phyloP scores from a whole-genome alignment of 805 yeast species.

The Barnettozyma wickerhamii region DNA sequence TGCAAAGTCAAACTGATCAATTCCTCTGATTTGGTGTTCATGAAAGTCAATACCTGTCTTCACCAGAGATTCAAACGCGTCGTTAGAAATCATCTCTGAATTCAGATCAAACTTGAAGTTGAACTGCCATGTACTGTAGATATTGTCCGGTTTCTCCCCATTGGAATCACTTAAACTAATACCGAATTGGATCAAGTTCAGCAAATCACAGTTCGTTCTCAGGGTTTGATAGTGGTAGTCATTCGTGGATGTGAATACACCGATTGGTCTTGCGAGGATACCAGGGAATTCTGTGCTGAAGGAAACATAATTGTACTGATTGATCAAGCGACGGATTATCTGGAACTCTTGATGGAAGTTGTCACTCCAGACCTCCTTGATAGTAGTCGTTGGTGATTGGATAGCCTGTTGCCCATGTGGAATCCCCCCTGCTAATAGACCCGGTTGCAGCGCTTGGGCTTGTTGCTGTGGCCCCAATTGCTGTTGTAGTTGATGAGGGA shows the following conservation, averaged over 20 bases:
- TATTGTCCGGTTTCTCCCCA: constrained; percentile 65
- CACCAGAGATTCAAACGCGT: constrained; percentile 71
- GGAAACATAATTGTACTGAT: constrained; percentile 54
- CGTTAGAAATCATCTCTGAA: constrained; percentile 82
- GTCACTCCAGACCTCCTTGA: constrained; percentile 71
- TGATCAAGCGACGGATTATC: constrained; percentile 53
- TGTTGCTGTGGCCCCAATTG: constrained; percentile 18
- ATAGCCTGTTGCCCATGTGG: constrained; percentile 10
- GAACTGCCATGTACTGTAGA: constrained; percentile 91
- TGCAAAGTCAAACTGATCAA: constrained; percentile 75
- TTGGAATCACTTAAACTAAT: constrained; percentile 64
- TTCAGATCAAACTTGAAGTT: constrained; percentile 79
- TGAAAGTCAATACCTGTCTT: constrained; percentile 83
- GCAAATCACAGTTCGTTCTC: constrained; percentile 83
- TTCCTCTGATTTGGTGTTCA: constrained; percentile 70
- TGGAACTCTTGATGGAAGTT: constrained; percentile 67
- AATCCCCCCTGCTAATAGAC: no score
- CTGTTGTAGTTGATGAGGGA: constrained; percentile 10
- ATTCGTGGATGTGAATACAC: constrained; percentile 80
- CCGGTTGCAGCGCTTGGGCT: no score
- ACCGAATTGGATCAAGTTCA: constrained; percentile 84
- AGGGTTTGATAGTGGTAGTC: constrained; percentile 96
- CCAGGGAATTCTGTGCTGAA: constrained; percentile 95
- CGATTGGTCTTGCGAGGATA: constrained; percentile 92
- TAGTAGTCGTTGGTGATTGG: constrained; percentile 34